Base-by-base conservation (phyloP, 352 stramenopile genomes). In the Globisporangium recalcitrans region DNA sequence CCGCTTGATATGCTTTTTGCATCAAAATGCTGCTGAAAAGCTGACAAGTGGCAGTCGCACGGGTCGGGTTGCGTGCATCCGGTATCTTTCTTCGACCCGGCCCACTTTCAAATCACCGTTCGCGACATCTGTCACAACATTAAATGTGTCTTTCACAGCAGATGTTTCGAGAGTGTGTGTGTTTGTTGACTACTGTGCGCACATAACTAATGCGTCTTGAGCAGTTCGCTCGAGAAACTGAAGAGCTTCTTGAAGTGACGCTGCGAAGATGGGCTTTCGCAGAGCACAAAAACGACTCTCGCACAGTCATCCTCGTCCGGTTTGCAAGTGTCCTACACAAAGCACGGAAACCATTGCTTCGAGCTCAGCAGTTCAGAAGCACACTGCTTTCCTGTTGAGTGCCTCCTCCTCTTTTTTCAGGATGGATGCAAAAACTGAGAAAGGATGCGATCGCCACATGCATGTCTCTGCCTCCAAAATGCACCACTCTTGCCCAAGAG, bases 1-100 rank as follows among this genome's bases (percentile, higher is more conserved):
- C 27, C 26, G 21, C 44, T 60, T 22, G 54, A 40, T 60, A 34
- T 60, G 54, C 52, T 34, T 47, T 52, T 34, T 51, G 36, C 53
- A 60, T 51, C 53, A 58, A 55, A 55, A 29, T 22, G 49, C 14
- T 36, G 52, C 4, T 38, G 36, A 21, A 27, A 48, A 47, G 24
- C 11, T 24, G 54, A 38, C 54, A 60, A 32, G 54, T 60, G 54
- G 54, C 54, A 60, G 38, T 19, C 36, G 6, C 36, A 7, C 36
- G 36, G 36, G 36, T 44, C 36, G 36, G 36, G 36, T 44, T 44
- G 36, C 36, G 14, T 44, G 36, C 36, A 44, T n/a, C 36, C n/a
- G 36, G 36, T 44, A 44, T 44, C 36, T 44, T 44, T 44, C 14
- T 9, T 21, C 5, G 5, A 44, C 36, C 36, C 36, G 36, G 36